Evolutionary conservation across 805 yeast species (phyloP), one percentile per base, ranked within the genome.

Genomic region (Schizosaccharomyces cryophilus): DNA sequence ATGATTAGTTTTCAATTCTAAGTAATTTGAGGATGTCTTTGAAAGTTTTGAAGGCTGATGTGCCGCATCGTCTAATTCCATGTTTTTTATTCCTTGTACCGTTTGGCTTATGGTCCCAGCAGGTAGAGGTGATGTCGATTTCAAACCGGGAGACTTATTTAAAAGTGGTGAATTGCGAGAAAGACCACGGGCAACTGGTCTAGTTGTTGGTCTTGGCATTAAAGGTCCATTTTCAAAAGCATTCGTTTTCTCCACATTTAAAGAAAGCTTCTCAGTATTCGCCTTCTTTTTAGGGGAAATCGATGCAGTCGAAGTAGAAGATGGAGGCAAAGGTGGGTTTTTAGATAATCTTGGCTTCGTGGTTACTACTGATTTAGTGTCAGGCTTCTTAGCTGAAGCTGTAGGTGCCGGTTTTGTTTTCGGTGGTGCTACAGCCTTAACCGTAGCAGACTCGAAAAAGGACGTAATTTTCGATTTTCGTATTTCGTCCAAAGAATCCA

Each of bases 401-500:
- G 85, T 85, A 45, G 74, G 74, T 0, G 81, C 86, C 13, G 72
- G 35, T 5, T 29, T 21, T 15, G 71, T 60, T 38, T 70, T 59
- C 1, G 68, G 61, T 30, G 70, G 67, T 2, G 73, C 65, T 63
- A 73, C 75, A 2, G 78, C 76, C 45, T 75, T 76, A 0, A 85
- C 85, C 45, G 74, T 74, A 0, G 81, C 87, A 11, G 72, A 69
- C 60, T 80, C 81, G 64, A 66, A 78, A 60, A 77, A 79, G 38
- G 81, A 83, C 54, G 73, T 73, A 45, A 90, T 84, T 67, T 87
- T 87, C 61, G 76, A 75, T 70, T 78, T 79, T 69, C 90, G 81
- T 65, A 82, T 78, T 59, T 83, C 87, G 67, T 90, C 96, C 58
- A 90, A 74, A n/a, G 78, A 78, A 19, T 81, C 88, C 61, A 87